These are phyloP conservation scores for Metarhizium guizhouense DNA, from an alignment of 2,329 filamentous ascomycete genomes.

Conservation along the genomic window DNA sequence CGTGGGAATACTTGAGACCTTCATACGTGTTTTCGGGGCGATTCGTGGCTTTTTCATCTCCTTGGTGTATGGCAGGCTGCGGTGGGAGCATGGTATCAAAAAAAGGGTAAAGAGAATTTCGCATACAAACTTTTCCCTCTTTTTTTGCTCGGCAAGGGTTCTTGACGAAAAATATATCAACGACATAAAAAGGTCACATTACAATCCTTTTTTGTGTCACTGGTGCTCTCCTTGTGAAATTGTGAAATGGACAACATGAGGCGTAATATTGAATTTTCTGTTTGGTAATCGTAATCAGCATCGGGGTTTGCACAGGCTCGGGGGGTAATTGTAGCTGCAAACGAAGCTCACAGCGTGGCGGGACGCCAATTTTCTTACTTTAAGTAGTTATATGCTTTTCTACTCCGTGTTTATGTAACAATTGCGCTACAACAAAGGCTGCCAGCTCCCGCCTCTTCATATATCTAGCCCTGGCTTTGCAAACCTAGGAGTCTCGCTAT, in stretches of 20 bases:
- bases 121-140: constrained; percentile 20
- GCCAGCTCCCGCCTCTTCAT: too few species aligned
- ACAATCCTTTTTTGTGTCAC: neutral
- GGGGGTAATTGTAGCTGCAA: neutral
- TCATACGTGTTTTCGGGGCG: constrained; percentile 10
- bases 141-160: constrained; percentile 23
- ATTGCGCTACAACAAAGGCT: too few species aligned
- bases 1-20: constrained; percentile 7
- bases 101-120: constrained; percentile 19
- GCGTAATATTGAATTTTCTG: neutral
- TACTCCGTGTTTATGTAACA: too few species aligned
- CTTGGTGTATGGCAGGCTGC: constrained; percentile 29
- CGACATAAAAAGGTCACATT: constrained; percentile 1
- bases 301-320: too few species aligned
- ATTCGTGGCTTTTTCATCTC: constrained; percentile 30
- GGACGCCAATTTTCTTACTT: too few species aligned
- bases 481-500: too few species aligned
- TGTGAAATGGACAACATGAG: neutral
- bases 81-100: constrained; percentile 29
- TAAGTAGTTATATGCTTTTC: too few species aligned
- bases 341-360: too few species aligned
- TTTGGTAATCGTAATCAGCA: neutral
- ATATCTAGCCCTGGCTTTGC: too few species aligned
- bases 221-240: neutral
- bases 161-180: constrained; percentile 26